Evolutionary conservation across 169 alveolate genomes (phyloP).

Genomic region (Condylostoma magnum): DNA sequence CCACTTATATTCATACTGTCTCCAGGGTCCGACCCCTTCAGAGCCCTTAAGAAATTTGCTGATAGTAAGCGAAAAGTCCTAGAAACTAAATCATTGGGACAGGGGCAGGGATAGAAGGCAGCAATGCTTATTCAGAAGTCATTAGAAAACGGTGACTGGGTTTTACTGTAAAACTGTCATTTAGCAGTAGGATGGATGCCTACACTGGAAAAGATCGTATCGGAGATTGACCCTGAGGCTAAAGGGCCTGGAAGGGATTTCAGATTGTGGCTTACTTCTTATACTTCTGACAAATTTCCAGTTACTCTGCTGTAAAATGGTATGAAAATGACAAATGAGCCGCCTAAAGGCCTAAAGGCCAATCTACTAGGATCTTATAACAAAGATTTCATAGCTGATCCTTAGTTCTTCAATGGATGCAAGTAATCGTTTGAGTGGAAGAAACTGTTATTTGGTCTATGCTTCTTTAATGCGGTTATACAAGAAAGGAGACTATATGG

Average conservation of each 20-base stretch:
- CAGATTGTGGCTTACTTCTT: conserved; percentile 91
- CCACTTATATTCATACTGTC: conserved; percentile 73
- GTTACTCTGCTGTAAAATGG: conserved; percentile 90
- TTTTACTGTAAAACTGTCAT: conserved; percentile 88
- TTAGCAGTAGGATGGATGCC: conserved; percentile 87
- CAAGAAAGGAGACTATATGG: conserved; percentile 92
- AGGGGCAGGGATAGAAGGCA: conserved; percentile 83
- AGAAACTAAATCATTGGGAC: conserved; percentile 77
- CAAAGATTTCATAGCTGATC: conserved; percentile 79
- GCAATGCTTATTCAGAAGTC: conserved; percentile 65
- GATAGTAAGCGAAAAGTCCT: conserved; percentile 60
- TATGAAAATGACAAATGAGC: conserved; percentile 88
- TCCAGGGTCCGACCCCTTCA: conserved; percentile 85
- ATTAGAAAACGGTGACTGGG: conserved; percentile 82
- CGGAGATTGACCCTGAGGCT: conserved; percentile 75
- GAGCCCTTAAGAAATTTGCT: conserved; percentile 66
- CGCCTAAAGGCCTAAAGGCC: conserved; percentile 88
- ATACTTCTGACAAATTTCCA: conserved; percentile 90
- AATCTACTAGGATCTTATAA: conserved; percentile 74
- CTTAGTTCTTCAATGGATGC: conserved; percentile 81
- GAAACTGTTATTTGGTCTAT: conserved; percentile 83
- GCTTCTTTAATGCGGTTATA: conserved; percentile 92
- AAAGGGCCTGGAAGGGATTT: conserved; percentile 71
- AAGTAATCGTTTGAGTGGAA: conserved; percentile 59
- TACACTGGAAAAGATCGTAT: conserved; percentile 84